Percentiles rank a stretch among this genome's conserved stretches.
phyloP scores from a whole-genome alignment of 139 green algal genomes.

The Desmodesmus armatus region DNA sequence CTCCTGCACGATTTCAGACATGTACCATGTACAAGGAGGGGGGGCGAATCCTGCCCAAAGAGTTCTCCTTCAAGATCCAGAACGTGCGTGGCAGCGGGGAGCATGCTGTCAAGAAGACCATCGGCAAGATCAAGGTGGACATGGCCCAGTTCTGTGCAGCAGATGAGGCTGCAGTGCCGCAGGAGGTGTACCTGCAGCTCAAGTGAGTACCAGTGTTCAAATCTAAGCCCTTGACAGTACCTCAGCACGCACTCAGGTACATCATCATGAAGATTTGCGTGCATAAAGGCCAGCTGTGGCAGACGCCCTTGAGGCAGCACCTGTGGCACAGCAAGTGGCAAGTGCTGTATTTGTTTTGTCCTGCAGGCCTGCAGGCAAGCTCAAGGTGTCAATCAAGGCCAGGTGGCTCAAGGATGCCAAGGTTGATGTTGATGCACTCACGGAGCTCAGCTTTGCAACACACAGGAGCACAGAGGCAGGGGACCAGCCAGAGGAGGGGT shows the following conservation, averaged over 20 bases:
- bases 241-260: neutral
- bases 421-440: conserved; percentile 49
- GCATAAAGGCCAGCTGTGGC: neutral
- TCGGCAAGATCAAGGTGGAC: conserved; percentile 61
- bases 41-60: conserved; percentile 53
- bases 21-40: conserved; percentile 60
- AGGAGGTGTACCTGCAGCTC: conserved; percentile 63
- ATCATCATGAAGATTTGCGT: neutral
- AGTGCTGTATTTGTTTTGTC: neutral
- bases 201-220: too few species aligned
- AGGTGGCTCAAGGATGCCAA: conserved; percentile 51
- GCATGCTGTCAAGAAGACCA: conserved; percentile 57
- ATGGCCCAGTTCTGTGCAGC: conserved; percentile 59
- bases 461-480: conserved; percentile 25
- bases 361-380: conserved; percentile 63
- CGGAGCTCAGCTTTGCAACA: conserved; percentile 36
- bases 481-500: neutral
- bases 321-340: too few species aligned
- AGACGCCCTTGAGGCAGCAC: neutral
- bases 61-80: conserved; percentile 67
- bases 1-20: conserved; percentile 47
- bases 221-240: neutral
- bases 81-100: conserved; percentile 35
- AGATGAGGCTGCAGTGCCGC: conserved; percentile 49
- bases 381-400: conserved; percentile 66